These are phyloP conservation scores for Lentinula lateritia DNA, from an alignment of 768 basidiomycete species.

Conservation along the genomic window DNA sequence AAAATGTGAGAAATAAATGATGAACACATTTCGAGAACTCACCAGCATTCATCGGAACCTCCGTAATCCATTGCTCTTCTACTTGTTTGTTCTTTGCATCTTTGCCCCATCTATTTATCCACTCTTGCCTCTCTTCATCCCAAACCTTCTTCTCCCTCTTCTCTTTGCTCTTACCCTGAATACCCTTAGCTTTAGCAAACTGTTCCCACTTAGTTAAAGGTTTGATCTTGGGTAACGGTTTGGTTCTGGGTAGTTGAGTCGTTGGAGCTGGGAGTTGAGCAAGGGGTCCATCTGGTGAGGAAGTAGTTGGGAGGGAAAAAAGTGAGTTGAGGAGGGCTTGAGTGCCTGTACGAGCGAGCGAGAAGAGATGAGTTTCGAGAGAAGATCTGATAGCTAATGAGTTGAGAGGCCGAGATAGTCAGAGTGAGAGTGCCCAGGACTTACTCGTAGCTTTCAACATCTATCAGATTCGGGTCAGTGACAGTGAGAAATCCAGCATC, in stretches of 20 bases:
- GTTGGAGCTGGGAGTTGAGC: conserved; percentile 75
- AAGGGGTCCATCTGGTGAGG: conserved; percentile 76
- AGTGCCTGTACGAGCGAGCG: conserved; percentile 73
- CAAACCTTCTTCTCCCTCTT: conserved; percentile 76
- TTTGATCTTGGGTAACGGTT: conserved; percentile 90
- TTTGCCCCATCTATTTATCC: conserved; percentile 88
- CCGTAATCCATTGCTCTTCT: conserved; percentile 88
- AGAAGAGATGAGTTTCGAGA: conserved; percentile 74
- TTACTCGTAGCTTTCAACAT: conserved; percentile 79
- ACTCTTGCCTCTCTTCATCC: conserved; percentile 94
- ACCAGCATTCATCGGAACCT: conserved; percentile 87
- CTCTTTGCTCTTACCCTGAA: conserved; percentile 50
- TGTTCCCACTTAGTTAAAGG: conserved; percentile 94
- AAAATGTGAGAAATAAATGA: not conserved
- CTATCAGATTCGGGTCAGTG: conserved; percentile 84
- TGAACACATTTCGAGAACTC: conserved; percentile 18
- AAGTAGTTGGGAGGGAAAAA: conserved; percentile 73
- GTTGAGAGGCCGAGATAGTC: not conserved
- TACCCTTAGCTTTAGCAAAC: conserved; percentile 93
- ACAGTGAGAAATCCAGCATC: conserved; percentile 83
- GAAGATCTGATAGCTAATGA: conserved; percentile 45
- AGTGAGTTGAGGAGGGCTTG: conserved; percentile 78
- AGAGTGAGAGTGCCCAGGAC: conserved; percentile 16
- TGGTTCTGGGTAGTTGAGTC: conserved; percentile 80
- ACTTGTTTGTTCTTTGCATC: conserved; percentile 83